phyloP scores from a whole-genome alignment of 1,139 yeast genomes.

The Zygoascus sp. region DNA sequence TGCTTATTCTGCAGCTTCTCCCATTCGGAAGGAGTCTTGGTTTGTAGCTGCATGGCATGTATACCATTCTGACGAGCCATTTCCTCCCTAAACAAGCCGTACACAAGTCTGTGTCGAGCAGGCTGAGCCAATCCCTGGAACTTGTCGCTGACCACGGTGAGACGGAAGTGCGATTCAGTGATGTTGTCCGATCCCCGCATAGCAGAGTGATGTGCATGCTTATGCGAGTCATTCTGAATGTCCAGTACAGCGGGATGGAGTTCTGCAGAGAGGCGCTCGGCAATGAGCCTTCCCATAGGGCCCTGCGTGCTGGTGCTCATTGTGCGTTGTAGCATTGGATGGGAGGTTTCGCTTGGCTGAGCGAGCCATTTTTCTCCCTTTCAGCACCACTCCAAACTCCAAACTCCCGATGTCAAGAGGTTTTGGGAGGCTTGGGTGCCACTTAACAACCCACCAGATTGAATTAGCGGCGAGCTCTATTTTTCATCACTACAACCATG shows the following conservation, averaged over 20 bases:
- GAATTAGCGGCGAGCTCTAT: not conserved
- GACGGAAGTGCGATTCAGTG: conserved; percentile 77
- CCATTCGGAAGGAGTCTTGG: conserved; percentile 66
- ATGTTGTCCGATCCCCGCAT: conserved; percentile 66
- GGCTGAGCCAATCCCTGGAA: conserved; percentile 70
- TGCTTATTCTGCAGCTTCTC: conserved; percentile 2
- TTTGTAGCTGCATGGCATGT: conserved; percentile 84
- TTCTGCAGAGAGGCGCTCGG: conserved; percentile 42
- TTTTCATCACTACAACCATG: conserved; percentile 38
- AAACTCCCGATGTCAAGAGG: too few species aligned
- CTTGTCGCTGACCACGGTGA: conserved; percentile 61
- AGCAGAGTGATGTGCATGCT: conserved; percentile 87
- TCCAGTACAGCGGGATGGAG: conserved; percentile 52
- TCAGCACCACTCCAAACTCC: not conserved
- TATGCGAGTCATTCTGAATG: conserved; percentile 75
- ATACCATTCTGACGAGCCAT: conserved; percentile 60
- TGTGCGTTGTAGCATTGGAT: not conserved
- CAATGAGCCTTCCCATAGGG: conserved; percentile 52
- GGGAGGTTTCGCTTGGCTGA: not conserved
- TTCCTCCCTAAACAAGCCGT: conserved; percentile 66
- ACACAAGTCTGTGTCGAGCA: conserved; percentile 72
- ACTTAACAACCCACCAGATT: conserved; percentile 3
- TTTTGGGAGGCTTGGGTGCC: too few species aligned
- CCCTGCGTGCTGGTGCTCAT: conserved; percentile 8
- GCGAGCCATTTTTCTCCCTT: not conserved